Evolutionary conservation across 2,329 filamentous ascomycete species (phyloP).

Genomic region (Chaetomiaceae sp.): DNA sequence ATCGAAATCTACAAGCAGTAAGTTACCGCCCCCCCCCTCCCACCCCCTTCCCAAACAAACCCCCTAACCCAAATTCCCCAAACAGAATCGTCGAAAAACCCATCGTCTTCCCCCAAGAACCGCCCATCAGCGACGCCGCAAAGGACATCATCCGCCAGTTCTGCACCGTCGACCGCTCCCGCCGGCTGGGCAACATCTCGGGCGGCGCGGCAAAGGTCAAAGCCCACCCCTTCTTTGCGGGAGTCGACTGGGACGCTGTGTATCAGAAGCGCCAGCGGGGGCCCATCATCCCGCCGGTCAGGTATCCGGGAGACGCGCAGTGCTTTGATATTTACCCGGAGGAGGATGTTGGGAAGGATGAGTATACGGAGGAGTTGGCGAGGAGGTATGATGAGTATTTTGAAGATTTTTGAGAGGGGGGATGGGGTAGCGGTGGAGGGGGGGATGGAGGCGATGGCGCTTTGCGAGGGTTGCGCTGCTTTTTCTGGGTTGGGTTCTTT

Average conservation of each 20-base stretch:
- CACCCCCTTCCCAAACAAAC: neutral
- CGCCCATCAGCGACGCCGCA: slow-evolving; percentile 60
- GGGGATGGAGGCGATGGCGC: neutral
- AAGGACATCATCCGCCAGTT: slow-evolving; percentile 71
- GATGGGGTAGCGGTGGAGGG: neutral
- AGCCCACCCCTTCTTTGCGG: slow-evolving; percentile 68
- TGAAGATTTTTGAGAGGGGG: slow-evolving; percentile 56
- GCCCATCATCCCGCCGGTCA: slow-evolving; percentile 71
- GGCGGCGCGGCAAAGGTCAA: slow-evolving; percentile 71
- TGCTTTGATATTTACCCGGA: slow-evolving; percentile 84
- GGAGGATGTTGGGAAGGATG: slow-evolving; percentile 60
- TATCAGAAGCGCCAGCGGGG: slow-evolving; percentile 60
- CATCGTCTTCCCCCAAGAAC: slow-evolving; percentile 67
- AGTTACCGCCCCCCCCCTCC: slow-evolving; percentile 28
- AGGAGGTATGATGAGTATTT: slow-evolving; percentile 68
- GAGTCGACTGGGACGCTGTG: slow-evolving; percentile 70
- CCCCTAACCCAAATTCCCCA: neutral
- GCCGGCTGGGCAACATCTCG: slow-evolving; percentile 71
- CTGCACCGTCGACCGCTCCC: slow-evolving; percentile 74
- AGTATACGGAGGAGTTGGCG: slow-evolving; percentile 65
- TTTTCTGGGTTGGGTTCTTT: neutral
- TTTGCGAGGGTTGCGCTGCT: neutral
- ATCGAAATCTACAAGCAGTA: slow-evolving; percentile 82
- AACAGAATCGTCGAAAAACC: slow-evolving; percentile 72
- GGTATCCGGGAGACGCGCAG: slow-evolving; percentile 68